These are phyloP conservation scores for Periglandula ipomoeae DNA, from an alignment of 2,329 filamentous ascomycete genomes.

Conservation along the genomic window DNA sequence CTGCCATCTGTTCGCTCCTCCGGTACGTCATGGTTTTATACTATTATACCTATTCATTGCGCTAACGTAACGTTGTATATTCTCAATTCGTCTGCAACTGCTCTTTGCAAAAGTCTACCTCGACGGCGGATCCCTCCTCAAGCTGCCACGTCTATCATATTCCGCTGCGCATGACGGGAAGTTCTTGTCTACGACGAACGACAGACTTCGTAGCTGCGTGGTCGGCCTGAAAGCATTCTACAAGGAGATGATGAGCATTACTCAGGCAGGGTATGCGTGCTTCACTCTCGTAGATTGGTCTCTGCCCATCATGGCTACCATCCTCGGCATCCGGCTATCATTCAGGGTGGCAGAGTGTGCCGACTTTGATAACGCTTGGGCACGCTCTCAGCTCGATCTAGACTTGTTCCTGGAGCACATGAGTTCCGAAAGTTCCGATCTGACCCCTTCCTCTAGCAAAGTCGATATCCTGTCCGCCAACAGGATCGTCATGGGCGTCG, in stretches of 20 bases:
- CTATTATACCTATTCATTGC: too few species aligned
- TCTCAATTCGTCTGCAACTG: too few species aligned
- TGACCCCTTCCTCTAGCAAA: constrained; percentile 17
- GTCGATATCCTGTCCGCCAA: constrained; percentile 37
- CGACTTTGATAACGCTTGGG: constrained; percentile 26
- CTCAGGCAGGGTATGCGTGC: constrained; percentile 21
- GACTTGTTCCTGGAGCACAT: constrained; percentile 29
- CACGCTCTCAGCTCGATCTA: constrained; percentile 30
- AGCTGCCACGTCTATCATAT: too few species aligned
- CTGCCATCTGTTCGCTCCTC: too few species aligned
- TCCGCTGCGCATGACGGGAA: too few species aligned
- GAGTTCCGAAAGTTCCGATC: constrained; percentile 15
- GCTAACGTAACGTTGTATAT: too few species aligned
- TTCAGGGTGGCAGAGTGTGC: constrained; percentile 32
- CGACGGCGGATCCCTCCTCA: too few species aligned
- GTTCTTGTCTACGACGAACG: too few species aligned
- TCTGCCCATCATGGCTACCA: constrained; percentile 29
- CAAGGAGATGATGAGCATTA: constrained; percentile 21
- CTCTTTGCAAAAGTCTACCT: too few species aligned
- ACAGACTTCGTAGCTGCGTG: constrained; percentile 16
- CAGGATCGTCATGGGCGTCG: constrained; percentile 34
- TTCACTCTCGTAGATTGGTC: constrained; percentile 35
- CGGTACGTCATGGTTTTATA: too few species aligned
- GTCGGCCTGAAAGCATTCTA: constrained; percentile 22
- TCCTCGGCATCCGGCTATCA: constrained; percentile 37